Evolutionary conservation across 306 rosid species (phyloP).

Genomic region (Medicago truncatula): MtrunA17r5.0-ANR NC_053047.1:34315001-34315500

Average conservation of each 20-base stretch:
- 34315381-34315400: neutral
- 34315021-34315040: neutral
- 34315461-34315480: neutral
- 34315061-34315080: neutral
- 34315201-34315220: neutral
- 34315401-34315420: neutral
- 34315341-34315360: neutral
- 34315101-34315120: neutral
- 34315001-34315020: too few relatives aligned
- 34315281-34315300: neutral
- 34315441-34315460: neutral
- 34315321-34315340: neutral
- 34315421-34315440: neutral
- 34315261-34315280: neutral
- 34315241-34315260: neutral
- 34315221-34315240: neutral
- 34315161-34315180: slow-evolving; percentile 12
- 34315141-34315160: neutral
- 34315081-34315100: neutral
- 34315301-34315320: neutral
- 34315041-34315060: neutral
- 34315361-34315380: neutral
- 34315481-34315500: slow-evolving; percentile 2
- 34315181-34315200: neutral
- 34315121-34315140: neutral